Evolutionary conservation across 805 yeast genomes (phyloP), one percentile per base, ranked within the genome.

Genomic region (Yamadazyma endophytica): DNA sequence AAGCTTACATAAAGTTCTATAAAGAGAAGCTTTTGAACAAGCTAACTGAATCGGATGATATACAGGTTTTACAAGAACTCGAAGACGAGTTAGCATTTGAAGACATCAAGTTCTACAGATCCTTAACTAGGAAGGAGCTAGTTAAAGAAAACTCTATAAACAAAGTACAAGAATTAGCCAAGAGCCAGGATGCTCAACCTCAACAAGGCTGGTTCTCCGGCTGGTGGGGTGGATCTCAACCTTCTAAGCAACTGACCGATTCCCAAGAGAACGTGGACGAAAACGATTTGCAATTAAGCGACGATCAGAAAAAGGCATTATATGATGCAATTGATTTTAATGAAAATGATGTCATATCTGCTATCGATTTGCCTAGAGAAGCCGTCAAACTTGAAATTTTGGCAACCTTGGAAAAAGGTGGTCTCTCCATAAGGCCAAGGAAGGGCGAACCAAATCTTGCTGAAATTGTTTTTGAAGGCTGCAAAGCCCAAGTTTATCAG

Each of bases 261-360:
- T 4, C 13, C 6, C 21, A 21, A 12, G 35, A 32, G 8, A 9
- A 16, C 4, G 19, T 22, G 7, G 20, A 26, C 11, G 34, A 35
- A 21, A 63, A 66, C 3, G 52, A 61, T 6, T 40, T 65, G 21
- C 46, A 46, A 18, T 44, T 92, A 53, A 76, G 92, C 0, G 95
- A 86, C 9, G 95, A 88, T 43, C 96, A 92, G 49, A 71, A 85
- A 40, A 72, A 86, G 49, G 98, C 94, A 37, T 65, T 92, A 13
- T 89, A 87, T 49, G 95, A 86, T 38, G 95, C 97, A 0, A 89
- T 92, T 42, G 99, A 89, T 40, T 89, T 80, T 44, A 85, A 89
- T 44, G 96, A 89, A 39, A 28, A 34, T 16, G 21, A 26, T 6
- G 33, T 73, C 1, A 47, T 68, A 1, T 77, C 76, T 17, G 61